Percentiles rank a stretch among this genome's conserved stretches.
Conservation (phyloP, 208 protist genomes). For the Cochliopodium minus region DNA sequence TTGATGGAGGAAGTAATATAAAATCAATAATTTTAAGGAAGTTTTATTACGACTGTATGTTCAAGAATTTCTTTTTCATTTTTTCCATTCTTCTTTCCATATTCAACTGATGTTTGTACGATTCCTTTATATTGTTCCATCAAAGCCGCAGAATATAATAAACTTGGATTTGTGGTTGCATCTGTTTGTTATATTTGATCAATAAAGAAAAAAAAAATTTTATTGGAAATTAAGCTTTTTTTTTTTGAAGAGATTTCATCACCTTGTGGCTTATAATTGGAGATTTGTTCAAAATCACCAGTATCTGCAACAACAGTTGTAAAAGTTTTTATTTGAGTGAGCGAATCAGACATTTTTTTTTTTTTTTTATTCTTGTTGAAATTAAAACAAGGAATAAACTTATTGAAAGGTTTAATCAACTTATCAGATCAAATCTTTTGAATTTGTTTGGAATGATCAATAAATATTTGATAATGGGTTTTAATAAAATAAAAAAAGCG, state of each 20-base stretch:
- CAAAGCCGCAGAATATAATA: slow-evolving; percentile 67
- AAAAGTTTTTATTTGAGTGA: not conserved
- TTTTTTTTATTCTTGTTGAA: no score
- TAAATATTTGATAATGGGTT: no score
- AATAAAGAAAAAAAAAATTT: no score
- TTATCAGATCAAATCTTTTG: no score
- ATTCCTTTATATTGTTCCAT: slow-evolving; percentile 60
- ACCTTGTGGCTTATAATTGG: slow-evolving; percentile 65
- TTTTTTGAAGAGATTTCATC: no score
- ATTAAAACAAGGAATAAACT: no score
- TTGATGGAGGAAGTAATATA: not conserved
- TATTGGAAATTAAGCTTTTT: no score
- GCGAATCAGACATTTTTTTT: not conserved
- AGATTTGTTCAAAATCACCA: slow-evolving; percentile 77
- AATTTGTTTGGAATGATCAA: no score
- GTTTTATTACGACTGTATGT: slow-evolving; percentile 28
- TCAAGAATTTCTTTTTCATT: slow-evolving; percentile 19
- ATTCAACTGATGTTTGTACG: slow-evolving; percentile 59
- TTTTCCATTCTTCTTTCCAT: slow-evolving; percentile 55
- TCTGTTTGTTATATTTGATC: no score
- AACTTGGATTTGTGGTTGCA: slow-evolving; percentile 90
- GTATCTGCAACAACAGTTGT: slow-evolving; percentile 68
- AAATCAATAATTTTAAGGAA: slow-evolving; percentile 2
- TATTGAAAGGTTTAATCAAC: no score
- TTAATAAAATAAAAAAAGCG: no score